A percentile compares a stretch with the other conserved stretches of the same genome.
Evolutionary conservation across 2,329 filamentous ascomycete genomes (phyloP).

Genomic region (Lachnellula hyalina): DNA sequence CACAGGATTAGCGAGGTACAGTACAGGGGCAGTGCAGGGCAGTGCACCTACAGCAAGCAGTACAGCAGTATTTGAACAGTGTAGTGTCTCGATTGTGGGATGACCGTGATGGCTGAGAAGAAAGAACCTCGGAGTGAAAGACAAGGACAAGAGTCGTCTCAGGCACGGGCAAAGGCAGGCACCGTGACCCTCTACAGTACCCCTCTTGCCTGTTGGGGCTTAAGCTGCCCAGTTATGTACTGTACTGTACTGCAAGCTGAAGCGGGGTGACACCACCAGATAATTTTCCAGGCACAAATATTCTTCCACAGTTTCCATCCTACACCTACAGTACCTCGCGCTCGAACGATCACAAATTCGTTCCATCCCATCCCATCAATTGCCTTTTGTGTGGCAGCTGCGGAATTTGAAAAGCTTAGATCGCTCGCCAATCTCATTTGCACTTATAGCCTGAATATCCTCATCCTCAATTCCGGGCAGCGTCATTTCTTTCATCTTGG

Average conservation of each 20-base stretch:
- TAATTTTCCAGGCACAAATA: not conserved
- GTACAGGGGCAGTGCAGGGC: not conserved
- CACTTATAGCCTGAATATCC: slow-evolving; percentile 7
- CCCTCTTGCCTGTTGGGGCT: too few species aligned
- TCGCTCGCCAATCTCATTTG: slow-evolving; percentile 10
- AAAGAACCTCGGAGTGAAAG: not conserved
- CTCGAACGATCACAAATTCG: not conserved
- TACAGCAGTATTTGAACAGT: too few species aligned
- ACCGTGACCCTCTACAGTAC: too few species aligned
- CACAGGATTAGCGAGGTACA: not conserved
- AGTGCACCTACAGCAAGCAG: too few species aligned
- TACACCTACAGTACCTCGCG: not conserved
- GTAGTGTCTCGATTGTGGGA: too few species aligned
- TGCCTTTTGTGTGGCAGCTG: not conserved
- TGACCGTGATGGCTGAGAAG: not conserved
- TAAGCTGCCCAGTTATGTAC: too few species aligned
- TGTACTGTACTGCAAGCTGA: too few species aligned
- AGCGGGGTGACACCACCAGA: not conserved
- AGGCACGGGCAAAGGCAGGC: not conserved
- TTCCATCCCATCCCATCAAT: not conserved
- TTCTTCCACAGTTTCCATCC: not conserved
- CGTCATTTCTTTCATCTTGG: not conserved
- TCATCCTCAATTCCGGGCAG: not conserved
- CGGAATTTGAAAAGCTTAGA: not conserved
- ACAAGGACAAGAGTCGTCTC: too few species aligned